A percentile compares a stretch with the other conserved stretches of the same genome.
Conservation (phyloP, 2,329 filamentous ascomycete species). For the Penicillium sp. region DNA sequence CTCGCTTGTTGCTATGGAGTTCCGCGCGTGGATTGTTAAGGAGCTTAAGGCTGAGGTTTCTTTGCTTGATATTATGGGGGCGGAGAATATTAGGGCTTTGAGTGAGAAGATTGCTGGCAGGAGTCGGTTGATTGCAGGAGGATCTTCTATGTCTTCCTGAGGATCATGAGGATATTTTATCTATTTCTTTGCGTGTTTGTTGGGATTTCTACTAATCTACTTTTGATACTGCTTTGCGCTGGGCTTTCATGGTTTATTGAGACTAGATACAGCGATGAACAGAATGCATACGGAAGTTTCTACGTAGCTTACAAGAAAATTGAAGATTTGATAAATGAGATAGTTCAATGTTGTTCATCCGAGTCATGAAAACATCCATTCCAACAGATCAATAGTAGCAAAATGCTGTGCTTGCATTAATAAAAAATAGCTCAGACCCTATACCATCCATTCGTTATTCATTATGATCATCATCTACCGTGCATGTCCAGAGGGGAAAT, state of each 20-base stretch:
- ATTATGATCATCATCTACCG: not conserved
- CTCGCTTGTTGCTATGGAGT: constrained; percentile 31
- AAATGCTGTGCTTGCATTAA: not conserved
- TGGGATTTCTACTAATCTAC: not conserved
- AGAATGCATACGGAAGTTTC: not conserved
- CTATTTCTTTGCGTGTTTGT: not conserved
- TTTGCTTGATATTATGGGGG: constrained; percentile 21
- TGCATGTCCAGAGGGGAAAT: not conserved
- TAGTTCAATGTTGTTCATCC: not conserved
- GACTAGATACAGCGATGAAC: not conserved
- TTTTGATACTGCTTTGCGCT: not conserved
- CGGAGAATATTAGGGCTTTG: constrained; percentile 16
- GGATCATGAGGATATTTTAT: not conserved
- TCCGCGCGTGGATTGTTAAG: constrained; percentile 28
- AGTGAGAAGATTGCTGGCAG: constrained; percentile 16
- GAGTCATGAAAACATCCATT: not conserved
- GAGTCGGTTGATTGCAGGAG: constrained; percentile 3
- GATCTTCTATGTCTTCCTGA: not conserved
- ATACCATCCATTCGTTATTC: not conserved
- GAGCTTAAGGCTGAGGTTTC: constrained; percentile 26
- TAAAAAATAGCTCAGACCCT: not conserved
- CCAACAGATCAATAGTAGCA: not conserved
- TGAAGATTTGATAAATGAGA: not conserved
- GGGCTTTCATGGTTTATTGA: not conserved
- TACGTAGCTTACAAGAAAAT: not conserved